Base-by-base conservation (phyloP, 768 basidiomycete species). In the Dioszegia aurantiaca region DNA sequence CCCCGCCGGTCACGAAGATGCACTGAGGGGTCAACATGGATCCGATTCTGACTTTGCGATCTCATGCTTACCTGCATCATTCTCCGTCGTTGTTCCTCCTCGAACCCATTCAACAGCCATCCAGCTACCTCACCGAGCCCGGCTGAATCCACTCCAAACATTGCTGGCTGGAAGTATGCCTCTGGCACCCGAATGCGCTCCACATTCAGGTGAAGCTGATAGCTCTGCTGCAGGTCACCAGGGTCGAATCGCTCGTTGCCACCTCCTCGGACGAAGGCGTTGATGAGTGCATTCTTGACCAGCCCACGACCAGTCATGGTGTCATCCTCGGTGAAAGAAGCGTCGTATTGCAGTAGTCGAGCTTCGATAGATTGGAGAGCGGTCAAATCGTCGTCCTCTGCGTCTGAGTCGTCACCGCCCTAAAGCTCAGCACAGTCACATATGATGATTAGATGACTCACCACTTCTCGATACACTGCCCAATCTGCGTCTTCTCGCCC, bases 391-490 rank as follows among this genome's bases (percentile, higher is more conserved):
- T 87, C 93, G 58, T 95, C 95, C 77, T 98, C 94, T 61, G 92
- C 89, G n/a, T 80, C 80, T 0, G 89, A 91, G 14, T 92, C 78
- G 42, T 78, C 79, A 11, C 73, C 77, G 19, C 76, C 75, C 80
- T 79, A 51, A 10, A 19, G 12, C 36, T 45, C 16, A 42, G 54
- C 42, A 23, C 14, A n/a, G 21, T 24, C 21, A 33, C 30, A 28
- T 6, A 8, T 16, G 43, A 11, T 24, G 9, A 24, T 8, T 31
- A 10, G 12, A 4, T 11, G 6, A 75, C 84, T 62, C 72, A 93
- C 93, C 59, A 99, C 92, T 78, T 97, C 92, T 63, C 94, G 89
- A 73, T 98, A 98, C 58, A 98, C 91, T 0, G 87, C 87, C 93
- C 94, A 98, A 72, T 98, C 94, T 6, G 88, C 91, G 70, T 98